Base-by-base conservation (phyloP, 495 filamentous ascomycete genomes). In the Penicillium turbatum region DNA sequence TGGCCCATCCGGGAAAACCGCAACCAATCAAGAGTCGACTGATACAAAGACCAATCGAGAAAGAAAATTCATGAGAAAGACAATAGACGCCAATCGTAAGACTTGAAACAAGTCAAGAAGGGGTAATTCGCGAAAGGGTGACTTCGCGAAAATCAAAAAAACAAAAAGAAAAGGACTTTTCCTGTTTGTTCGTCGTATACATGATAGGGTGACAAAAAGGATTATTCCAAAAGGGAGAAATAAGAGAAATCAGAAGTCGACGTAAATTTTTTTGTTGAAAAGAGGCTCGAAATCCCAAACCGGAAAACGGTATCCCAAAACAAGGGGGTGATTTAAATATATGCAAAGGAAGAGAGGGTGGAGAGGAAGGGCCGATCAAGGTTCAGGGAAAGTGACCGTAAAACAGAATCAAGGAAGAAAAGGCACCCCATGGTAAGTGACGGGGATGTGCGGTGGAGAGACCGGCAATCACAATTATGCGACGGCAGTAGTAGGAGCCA, bases 401-500 rank as follows among this genome's bases (percentile, higher is more conserved):
- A 64, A 65, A 64, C 63, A 73, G 54, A 67, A 64, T 41, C 46
- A 48, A 51, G 44, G 56, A 66, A 62, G 52, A 68, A 67, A 54
- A 51, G 53, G 60, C 56, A 62, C 43, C 24, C 17, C 17, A 54
- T 54, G 50, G 7, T 4, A 12, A 29, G 38, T 44, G 27, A 16
- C 15, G 57, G 35, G 37, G 43, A 65, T 61, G 31, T 48, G 45
- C 59, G 49, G 65, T 59, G 58, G 55, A 60, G 63, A 63, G 68
- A 54, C 21, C 13, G 32, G 8, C 17, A 12, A 36, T 36, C 46
- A 44, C 53, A 47, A 61, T 67, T 86, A 86, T 63, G 82, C 83
- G 45, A 83, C 78, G 50, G 80, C 74, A 41, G 78, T 70, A 50
- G 78, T 72, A 51, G 82, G 69, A 53, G 81, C 76, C 30, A 74